Base-by-base conservation (phyloP, 2,329 filamentous ascomycete genomes). In the Phaeosphaeria sp. region DNA sequence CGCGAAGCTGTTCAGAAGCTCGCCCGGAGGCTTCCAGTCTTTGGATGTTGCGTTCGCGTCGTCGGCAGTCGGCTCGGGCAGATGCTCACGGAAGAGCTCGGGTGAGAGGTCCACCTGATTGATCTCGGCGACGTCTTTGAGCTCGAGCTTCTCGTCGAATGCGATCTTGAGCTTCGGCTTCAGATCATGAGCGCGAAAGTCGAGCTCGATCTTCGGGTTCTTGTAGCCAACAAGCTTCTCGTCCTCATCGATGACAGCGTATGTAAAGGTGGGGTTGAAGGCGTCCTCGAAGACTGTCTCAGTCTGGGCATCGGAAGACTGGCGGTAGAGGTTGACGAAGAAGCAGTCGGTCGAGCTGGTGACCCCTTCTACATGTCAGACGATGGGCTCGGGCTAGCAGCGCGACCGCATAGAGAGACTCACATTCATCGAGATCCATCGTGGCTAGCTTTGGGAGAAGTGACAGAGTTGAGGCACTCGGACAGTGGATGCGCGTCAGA, bases 161-260 rank as follows among this genome's bases (percentile, higher is more conserved):
- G 86, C 85, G 51, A 93, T 84, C 54, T 88, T 84, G 30, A 97
- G 75, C 66, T 91, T 86, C 0, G 93, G 92, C 65, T 89, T 88
- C 80, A 98, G 87, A 74, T 97, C 91, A 74, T 90, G 86, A 40
- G 86, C 85, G 33, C 84, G 83, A 66, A 89, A 88, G 61, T 87
- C 87, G 54, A 98, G 80, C 61, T 87, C 86, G 72, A 98, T 89
- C 63, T 87, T 87, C 54, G 97, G 84, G 53, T 88, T 87, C 74
- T 92, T 89, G 82, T 97, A 97, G 39, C 94, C 94, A 68, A 96
- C 93, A 63, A 98, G 94, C 27, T 85, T 86, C 77, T 99, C 93
- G 8, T 95, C 89, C n/a, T 98, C 90, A 70, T 92, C 92, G 67
- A 98, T 97, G 63, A 99, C 90, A 1, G 92, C 83, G 77, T 98